Percentiles rank a stretch among this genome's conserved stretches.
These are phyloP conservation scores for Colletotrichum incanum DNA, from an alignment of 2,329 filamentous ascomycete genomes.

Conservation along the genomic window DNA sequence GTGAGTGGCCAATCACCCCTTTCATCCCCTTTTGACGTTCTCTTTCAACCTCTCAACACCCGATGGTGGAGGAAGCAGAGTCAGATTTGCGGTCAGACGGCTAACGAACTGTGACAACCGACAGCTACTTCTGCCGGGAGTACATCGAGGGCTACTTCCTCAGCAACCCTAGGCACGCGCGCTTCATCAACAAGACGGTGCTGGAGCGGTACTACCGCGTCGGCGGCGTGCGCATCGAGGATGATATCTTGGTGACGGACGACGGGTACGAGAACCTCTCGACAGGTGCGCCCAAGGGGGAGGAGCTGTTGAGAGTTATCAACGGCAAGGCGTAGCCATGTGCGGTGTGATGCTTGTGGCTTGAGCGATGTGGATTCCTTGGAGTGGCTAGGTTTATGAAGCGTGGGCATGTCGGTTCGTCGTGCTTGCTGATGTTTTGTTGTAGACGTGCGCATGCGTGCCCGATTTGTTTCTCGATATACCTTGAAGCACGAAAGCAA, in stretches of 20 bases:
- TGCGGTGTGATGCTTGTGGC: neutral
- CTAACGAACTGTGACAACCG: conserved; percentile 20
- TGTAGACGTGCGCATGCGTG: neutral
- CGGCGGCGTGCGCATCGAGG: conserved; percentile 93
- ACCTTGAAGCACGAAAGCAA: neutral
- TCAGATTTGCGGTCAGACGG: neutral
- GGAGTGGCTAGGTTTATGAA: neutral
- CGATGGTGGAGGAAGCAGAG: neutral
- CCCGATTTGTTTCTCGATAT: neutral
- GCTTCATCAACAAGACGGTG: conserved; percentile 76
- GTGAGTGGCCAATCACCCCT: conserved; percentile 54
- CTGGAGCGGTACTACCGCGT: conserved; percentile 82
- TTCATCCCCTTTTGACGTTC: neutral
- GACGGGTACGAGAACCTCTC: conserved; percentile 89
- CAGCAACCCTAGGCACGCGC: conserved; percentile 69
- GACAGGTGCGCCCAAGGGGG: conserved; percentile 78
- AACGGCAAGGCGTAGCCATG: conserved; percentile 52
- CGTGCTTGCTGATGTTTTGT: neutral
- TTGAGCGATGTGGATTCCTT: neutral
- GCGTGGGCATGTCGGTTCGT: neutral
- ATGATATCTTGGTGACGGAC: conserved; percentile 86
- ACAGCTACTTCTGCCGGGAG: conserved; percentile 80
- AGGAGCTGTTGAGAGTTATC: conserved; percentile 77
- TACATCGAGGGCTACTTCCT: conserved; percentile 81
- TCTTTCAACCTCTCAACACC: neutral